A percentile compares a stretch with the other conserved stretches of the same genome.
Conservation (phyloP, 2,329 filamentous ascomycete species). For the Xylariaceae sp. region DNA sequence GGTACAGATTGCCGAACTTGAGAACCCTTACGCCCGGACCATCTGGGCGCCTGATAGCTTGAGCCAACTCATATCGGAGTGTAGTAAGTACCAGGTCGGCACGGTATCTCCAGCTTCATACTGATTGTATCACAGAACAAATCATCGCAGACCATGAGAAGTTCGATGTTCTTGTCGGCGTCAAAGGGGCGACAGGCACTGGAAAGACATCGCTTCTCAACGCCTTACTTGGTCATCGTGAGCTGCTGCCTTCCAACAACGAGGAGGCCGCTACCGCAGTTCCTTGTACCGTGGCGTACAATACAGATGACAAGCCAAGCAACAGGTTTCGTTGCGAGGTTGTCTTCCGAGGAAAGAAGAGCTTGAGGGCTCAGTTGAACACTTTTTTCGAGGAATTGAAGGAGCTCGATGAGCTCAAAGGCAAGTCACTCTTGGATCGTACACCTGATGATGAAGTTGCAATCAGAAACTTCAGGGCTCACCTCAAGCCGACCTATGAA, state of each 20-base stretch:
- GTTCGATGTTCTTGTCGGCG: slow-evolving; percentile 21
- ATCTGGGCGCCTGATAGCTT: slow-evolving; percentile 2
- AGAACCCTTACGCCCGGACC: background rate
- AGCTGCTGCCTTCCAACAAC: slow-evolving; percentile 31
- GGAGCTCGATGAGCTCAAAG: background rate
- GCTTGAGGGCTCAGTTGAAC: slow-evolving; percentile 14
- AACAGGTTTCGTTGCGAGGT: slow-evolving; percentile 22
- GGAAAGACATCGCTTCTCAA: slow-evolving; percentile 28
- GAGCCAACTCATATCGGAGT: slow-evolving; percentile 1
- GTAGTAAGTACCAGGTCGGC: background rate
- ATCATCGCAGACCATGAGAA: slow-evolving; percentile 5
- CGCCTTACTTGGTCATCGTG: slow-evolving; percentile 18
- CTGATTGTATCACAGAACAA: background rate
- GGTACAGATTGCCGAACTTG: background rate
- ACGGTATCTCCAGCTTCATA: background rate
- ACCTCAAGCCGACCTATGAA: slow-evolving; percentile 11
- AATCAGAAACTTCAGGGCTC: slow-evolving; percentile 3
- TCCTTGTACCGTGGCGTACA: slow-evolving; percentile 24
- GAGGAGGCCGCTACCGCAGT: slow-evolving; percentile 28
- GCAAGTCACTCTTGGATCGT: background rate
- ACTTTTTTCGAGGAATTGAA: slow-evolving; percentile 17
- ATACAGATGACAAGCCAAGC: slow-evolving; percentile 14
- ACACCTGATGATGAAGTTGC: slow-evolving; percentile 14
- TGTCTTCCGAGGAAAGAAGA: slow-evolving; percentile 13
- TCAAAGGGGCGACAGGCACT: slow-evolving; percentile 24